Base-by-base conservation (phyloP, 192 early-diverging fungal species). In the Gaertneriomyces semiglobifer region DNA sequence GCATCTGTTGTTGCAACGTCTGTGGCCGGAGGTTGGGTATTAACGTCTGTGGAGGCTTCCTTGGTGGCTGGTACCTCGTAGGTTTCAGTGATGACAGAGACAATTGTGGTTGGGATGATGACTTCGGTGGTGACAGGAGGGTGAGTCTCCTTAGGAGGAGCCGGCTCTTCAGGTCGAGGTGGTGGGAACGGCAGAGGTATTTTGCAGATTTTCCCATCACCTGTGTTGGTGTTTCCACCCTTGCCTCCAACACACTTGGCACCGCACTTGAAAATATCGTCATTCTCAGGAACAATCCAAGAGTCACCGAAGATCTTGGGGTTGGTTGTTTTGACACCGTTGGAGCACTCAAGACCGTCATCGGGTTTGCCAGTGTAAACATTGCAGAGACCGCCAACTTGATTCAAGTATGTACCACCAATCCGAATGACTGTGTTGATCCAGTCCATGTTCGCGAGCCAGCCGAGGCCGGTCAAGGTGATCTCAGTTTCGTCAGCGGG, bases 301-400 rank as follows among this genome's bases (percentile, higher is more conserved):
- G 65, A 58, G 44, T 58, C 65, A 58, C 65, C 65, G 25, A 66
- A 58, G n/a, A 66, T 46, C 39, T 16, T 45, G 44, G 42, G 41
- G 5, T 7, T 44, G 7, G 12, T 56, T 9, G 65, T 58, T 38
- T 55, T 42, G 40, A 42, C 43, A 5, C 65, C 65, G 25, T 66
- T 55, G 11, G 65, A 14, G 44, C 53, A 58, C 16, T 18, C 41
- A 40, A 66, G 42, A 40, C 56, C 65, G 19, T 33, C 43, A 44
- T 66, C 65, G 41, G 18, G 43, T 12, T 55, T 55, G 39, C 41
- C 65, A 18, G 40, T 19, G 55, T 66, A 66, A 14, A 41, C 41
- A 55, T 66, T 66, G 56, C 65, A 66, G n/a, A 66, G 65, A 66
- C 65, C 65, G 16, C 55, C 54, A 55, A 66, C 65, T 18, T 41